Base-by-base conservation (phyloP, 2,329 filamentous ascomycete genomes). In the Akanthomyces uredinophilus region DNA sequence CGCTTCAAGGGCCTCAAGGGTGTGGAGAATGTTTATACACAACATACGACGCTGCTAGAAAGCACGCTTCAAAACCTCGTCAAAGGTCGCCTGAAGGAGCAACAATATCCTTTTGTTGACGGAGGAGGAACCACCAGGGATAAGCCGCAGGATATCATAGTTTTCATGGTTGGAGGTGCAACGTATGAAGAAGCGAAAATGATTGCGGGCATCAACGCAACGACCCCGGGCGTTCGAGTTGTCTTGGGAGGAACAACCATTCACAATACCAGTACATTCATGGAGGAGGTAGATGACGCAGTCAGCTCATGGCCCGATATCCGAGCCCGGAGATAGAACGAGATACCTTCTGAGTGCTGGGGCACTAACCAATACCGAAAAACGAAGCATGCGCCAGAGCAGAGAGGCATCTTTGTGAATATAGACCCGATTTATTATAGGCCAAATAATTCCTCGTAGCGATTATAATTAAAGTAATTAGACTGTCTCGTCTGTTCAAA, bases 151-250 rank as follows among this genome's bases (percentile, higher is more conserved):
- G 96, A 99, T 72, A 90, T 99, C 46, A 85, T 99, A 49, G 85
- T 99, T 8, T 99, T 99, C 72, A 93, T 99, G 71, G 82, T 97
- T 27, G 95, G 95, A 6, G 95, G 95, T 3, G 87, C 89, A 20
- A 99, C 95, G 0, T 99, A 97, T 70, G 95, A 99, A 74, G 95
- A 99, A 75, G 93, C 95, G 6, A 97, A 96, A 78, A 92, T 92
- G 82, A 87, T 98, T 44, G 92, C 95, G n/a, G 87, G 93, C 67
- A 87, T 99, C 63, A 99, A 99, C 76, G 92, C 92, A 20, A 91
- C 89, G 62, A 90, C 90, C 13, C 93, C 93, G 0, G 95, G 95
- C 0, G 83, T 98, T 11, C 85, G 95, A 61, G 88, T 99, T 4
- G 92, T 98, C 13, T 78, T 99, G 6, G 93, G 92, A 11, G 93